A percentile compares a stretch with the other conserved stretches of the same genome.
These are phyloP conservation scores for Piedraia hortae DNA, from an alignment of 2,329 filamentous ascomycete species.

Conservation along the genomic window DNA sequence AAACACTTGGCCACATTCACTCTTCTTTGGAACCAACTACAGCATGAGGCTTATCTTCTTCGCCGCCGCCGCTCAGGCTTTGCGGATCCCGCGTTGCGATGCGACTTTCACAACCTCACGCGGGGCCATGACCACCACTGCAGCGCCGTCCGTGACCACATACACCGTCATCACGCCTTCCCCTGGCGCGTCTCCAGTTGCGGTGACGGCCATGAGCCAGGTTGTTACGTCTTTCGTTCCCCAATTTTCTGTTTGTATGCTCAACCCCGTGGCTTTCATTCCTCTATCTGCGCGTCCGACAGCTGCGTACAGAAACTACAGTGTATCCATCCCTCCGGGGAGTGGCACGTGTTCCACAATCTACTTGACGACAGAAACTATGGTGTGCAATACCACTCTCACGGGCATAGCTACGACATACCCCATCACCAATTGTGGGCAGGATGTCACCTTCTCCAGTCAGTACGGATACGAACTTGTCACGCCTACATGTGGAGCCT, in stretches of 20 bases:
- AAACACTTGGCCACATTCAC: no score
- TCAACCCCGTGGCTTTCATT: slow-evolving; percentile 13
- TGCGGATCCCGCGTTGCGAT: no score
- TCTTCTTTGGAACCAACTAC: no score
- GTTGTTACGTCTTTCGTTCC: slow-evolving; percentile 17
- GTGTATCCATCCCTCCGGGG: slow-evolving; percentile 9
- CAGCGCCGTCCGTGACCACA: slow-evolving; percentile 1
- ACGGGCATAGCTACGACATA: slow-evolving; percentile 16
- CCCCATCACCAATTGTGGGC: slow-evolving; percentile 16
- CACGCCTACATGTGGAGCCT: slow-evolving; percentile 8
- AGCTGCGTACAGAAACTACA: slow-evolving; percentile 15
- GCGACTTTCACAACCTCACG: no score
- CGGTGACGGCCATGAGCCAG: slow-evolving; percentile 18
- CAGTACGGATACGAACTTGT: slow-evolving; percentile 18
- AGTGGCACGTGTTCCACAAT: slow-evolving; percentile 15
- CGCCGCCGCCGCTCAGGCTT: no score
- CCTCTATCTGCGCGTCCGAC: slow-evolving; percentile 7
- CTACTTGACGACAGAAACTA: slow-evolving; percentile 16
- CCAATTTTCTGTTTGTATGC: slow-evolving; percentile 17
- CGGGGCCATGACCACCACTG: no score
- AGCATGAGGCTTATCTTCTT: no score
- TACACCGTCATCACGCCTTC: slow-evolving; percentile 15
- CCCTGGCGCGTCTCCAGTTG: slow-evolving; percentile 15
- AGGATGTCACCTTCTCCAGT: slow-evolving; percentile 20
- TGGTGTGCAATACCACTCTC: slow-evolving; percentile 18